Evolutionary conservation across 106 monocot species (phyloP), one percentile per base, ranked within the genome.

Genomic region (Acanthochlamys bracteata): DNA sequence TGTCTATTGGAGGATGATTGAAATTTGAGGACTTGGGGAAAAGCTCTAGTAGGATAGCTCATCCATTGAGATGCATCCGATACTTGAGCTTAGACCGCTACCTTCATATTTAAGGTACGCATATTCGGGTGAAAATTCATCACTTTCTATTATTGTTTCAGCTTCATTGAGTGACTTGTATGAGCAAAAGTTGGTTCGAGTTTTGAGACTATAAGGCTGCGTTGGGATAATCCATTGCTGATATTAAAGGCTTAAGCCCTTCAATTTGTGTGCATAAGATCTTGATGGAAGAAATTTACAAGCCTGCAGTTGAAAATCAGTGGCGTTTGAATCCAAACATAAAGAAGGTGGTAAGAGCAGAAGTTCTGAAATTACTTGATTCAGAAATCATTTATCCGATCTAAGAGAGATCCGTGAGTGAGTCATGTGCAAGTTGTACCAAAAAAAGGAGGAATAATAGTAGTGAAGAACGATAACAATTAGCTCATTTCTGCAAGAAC

Each of bases 201-300:
- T 55, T 55, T 22, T 55, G n/a, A 59, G 61, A 61, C 2, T 9
- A 61, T n/a, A 61, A 61, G 61, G 0, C 22, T 16, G 27, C 27
- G 1, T 15, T 61, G 4, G 39, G 61, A 12, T 59, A 39, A 39
- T 16, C 61, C 19, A 61, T 40, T 15, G 61, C 61, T 17, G 39
- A 61, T n/a, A 39, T 61, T 40, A 61, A 61, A 19, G 61, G 39
- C 33, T 39, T 40, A 26, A 41, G 33, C 40, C 61, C 61, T n/a
- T 40, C 61, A 14, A 61, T 61, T 13, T 61, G 40, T 15, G 16
- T 39, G 39, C 61, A 17, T 20, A 12, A 20, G n/a, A 61, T 61
- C 40, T 40, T 17, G 7, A 12, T 61, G 11, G 33, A 61, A 17
- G 49, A 49, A 14, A 49, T 2, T 49, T 49, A 49, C 49, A 49